phyloP scores from a whole-genome alignment of 805 yeast species.

The Pichia cabralensis region DNA sequence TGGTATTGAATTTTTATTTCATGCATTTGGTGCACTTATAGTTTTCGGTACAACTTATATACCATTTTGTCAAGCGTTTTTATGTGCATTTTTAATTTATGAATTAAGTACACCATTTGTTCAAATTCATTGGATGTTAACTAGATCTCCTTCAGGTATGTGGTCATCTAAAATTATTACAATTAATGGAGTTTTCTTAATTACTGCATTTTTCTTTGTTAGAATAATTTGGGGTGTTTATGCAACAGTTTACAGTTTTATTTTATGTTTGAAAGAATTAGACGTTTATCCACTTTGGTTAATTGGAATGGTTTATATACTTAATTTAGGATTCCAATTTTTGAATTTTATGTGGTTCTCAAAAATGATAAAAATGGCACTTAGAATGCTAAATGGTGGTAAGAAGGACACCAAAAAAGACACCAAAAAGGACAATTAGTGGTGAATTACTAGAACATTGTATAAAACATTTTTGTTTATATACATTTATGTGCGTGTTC shows the following conservation, averaged over 20 bases:
- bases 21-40: slow-evolving; percentile 71
- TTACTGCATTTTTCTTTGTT: slow-evolving; percentile 62
- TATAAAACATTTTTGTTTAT: too few relatives aligned
- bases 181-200: slow-evolving; percentile 63
- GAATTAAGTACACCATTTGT: slow-evolving; percentile 94
- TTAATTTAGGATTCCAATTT: slow-evolving; percentile 54
- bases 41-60: slow-evolving; percentile 55
- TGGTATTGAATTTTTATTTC: slow-evolving; percentile 75
- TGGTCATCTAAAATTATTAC: slow-evolving; percentile 44
- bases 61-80: slow-evolving; percentile 75
- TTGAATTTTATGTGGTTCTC: slow-evolving; percentile 81
- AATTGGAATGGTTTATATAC: slow-evolving; percentile 38
- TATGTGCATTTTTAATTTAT: slow-evolving; percentile 73
- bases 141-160: slow-evolving; percentile 60
- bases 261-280: slow-evolving; percentile 31
- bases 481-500: too few relatives aligned
- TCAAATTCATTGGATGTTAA: slow-evolving; percentile 85
- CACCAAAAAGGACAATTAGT: too few relatives aligned
- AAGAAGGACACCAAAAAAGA: not conserved
- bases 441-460: too few relatives aligned
- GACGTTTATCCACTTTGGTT: slow-evolving; percentile 35
- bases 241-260: slow-evolving; percentile 52
- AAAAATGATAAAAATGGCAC: slow-evolving; percentile 72
- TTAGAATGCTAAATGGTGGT: not conserved
- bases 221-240: slow-evolving; percentile 84